Evolutionary conservation across 345 rosid genomes (phyloP).

Genomic region (Alliaria petiolata): DNA sequence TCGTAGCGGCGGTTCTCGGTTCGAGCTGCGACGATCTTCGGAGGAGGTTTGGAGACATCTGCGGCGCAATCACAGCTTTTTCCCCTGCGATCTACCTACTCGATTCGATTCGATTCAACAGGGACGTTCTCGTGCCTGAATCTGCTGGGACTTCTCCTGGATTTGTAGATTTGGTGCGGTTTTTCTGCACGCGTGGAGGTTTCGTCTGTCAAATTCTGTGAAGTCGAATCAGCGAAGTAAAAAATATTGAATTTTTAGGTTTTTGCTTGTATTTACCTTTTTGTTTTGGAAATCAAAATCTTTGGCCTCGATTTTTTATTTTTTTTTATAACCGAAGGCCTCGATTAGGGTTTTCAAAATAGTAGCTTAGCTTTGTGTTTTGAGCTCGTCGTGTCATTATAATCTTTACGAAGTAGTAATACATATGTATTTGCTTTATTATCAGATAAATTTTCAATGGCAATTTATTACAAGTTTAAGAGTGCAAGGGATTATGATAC

Average conservation of each 20-base stretch:
- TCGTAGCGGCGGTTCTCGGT: too few relatives aligned
- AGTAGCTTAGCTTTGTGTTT: slow-evolving; percentile 12
- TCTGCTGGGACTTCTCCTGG: neutral
- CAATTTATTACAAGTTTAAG: slow-evolving; percentile 99
- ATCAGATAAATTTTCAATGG: slow-evolving; percentile 53
- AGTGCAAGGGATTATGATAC: slow-evolving; percentile 99
- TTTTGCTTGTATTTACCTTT: slow-evolving; percentile 18
- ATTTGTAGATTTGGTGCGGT: slow-evolving; percentile 13
- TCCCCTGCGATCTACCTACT: neutral
- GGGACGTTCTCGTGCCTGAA: slow-evolving; percentile 10
- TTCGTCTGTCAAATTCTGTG: slow-evolving; percentile 20
- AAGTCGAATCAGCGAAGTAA: slow-evolving; percentile 34
- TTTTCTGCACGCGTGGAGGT: slow-evolving; percentile 16
- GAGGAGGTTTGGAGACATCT: slow-evolving; percentile 6
- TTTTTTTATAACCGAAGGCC: slow-evolving; percentile 32
- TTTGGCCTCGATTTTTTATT: slow-evolving; percentile 39
- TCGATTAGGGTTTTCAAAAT: slow-evolving; percentile 26
- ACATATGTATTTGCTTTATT: slow-evolving; percentile 27
- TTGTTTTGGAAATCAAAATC: slow-evolving; percentile 29
- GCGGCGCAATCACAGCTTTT: neutral
- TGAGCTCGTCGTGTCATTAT: slow-evolving; percentile 19
- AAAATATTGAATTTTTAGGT: slow-evolving; percentile 7
- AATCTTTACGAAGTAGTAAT: slow-evolving; percentile 11
- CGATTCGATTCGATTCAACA: slow-evolving; percentile 3
- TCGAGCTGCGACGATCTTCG: slow-evolving; percentile 15